Percentiles rank a stretch among this genome's conserved stretches.
Conservation (phyloP, 2,329 filamentous ascomycete genomes). For the Fusarium avenaceum region DNA sequence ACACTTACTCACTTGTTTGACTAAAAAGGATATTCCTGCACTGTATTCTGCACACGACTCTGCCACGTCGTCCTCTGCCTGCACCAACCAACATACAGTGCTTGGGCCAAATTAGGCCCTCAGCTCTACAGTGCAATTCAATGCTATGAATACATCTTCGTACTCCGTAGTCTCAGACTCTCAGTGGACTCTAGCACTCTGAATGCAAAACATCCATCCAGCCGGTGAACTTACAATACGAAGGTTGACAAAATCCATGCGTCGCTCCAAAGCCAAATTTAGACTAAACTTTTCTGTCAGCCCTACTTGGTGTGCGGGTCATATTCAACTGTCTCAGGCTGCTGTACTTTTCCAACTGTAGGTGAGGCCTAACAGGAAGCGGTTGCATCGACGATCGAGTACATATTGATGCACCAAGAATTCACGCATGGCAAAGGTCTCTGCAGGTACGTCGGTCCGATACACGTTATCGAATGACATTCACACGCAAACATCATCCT, state of each 20-base stretch:
- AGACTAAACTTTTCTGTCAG: too few relatives aligned
- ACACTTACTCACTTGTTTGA: too few relatives aligned
- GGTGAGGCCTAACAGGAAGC: conserved; percentile 26
- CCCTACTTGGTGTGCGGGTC: too few relatives aligned
- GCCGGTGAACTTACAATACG: too few relatives aligned
- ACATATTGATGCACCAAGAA: conserved; percentile 9
- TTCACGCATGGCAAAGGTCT: conserved; percentile 9
- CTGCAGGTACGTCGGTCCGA: conserved; percentile 22
- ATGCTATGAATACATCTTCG: not conserved
- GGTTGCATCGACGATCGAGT: conserved; percentile 17
- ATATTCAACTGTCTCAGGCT: not conserved
- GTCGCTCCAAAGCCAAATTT: too few relatives aligned
- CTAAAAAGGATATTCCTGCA: too few relatives aligned
- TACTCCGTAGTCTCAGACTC: too few relatives aligned
- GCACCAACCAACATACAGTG: conserved; percentile 5
- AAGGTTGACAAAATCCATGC: too few relatives aligned
- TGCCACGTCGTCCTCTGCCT: conserved; percentile 22
- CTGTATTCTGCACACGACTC: conserved; percentile 10
- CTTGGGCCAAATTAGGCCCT: conserved; percentile 12
- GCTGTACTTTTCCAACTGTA: not conserved
- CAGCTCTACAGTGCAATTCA: conserved; percentile 28
- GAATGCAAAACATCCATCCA: too few relatives aligned
- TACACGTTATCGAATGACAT: conserved; percentile 24
- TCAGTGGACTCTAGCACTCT: too few relatives aligned
- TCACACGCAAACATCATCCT: not conserved